Percentiles rank a stretch among this genome's conserved stretches.
phyloP scores from a whole-genome alignment of 208 protist genomes.

The Entamoeba histolytica region DNA sequence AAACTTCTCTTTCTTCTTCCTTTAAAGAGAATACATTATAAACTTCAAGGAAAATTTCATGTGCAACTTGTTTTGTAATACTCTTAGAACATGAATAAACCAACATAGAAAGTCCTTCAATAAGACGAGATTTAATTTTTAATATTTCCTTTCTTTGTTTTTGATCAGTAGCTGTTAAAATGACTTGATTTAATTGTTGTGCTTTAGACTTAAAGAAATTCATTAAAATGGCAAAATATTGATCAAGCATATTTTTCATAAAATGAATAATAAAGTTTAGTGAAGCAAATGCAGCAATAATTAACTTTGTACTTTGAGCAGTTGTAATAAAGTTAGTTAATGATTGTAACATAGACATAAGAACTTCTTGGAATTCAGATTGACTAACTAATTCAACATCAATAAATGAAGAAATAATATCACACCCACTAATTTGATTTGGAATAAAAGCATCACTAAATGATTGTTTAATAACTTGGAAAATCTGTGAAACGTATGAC shows the following conservation, averaged over 20 bases:
- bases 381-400: not conserved
- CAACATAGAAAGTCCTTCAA: not conserved
- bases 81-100: not conserved
- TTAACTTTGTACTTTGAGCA: not conserved
- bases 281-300: not conserved
- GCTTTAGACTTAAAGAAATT: not conserved
- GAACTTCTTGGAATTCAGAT: not conserved
- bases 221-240: not conserved
- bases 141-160: not conserved
- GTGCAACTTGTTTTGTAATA: not conserved
- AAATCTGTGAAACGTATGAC: not conserved
- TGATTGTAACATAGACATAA: not conserved
- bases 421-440: not conserved
- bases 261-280: not conserved
- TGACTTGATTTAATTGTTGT: not conserved
- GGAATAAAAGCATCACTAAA: not conserved
- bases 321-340: not conserved
- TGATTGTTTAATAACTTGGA: not conserved
- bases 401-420: not conserved
- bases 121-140: not conserved
- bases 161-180: not conserved
- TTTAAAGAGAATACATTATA: not conserved
- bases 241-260: not conserved
- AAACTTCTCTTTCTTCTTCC: not conserved
- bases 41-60: not conserved